Evolutionary conservation across 2,329 filamentous ascomycete genomes (phyloP).

Genomic region (Diaporthe eres): DNA sequence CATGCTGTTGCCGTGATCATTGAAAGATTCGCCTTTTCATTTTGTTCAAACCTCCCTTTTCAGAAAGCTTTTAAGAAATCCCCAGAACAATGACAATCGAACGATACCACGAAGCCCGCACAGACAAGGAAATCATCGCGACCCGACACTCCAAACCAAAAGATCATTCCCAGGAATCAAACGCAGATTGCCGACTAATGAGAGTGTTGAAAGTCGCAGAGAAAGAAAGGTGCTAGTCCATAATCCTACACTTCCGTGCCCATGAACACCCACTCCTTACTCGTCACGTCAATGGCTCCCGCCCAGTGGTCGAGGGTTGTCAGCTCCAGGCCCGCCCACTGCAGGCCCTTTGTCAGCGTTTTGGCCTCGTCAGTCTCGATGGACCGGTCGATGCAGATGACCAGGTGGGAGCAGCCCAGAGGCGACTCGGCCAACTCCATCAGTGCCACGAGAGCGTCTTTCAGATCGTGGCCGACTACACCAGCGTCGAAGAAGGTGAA

Average conservation of each 20-base stretch:
- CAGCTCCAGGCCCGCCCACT: constrained; percentile 93
- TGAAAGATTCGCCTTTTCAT: constrained; percentile 15
- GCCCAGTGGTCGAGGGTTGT: constrained; percentile 85
- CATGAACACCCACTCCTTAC: constrained; percentile 87
- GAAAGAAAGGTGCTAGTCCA: constrained; percentile 4
- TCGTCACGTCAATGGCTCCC: constrained; percentile 74
- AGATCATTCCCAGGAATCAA: constrained; percentile 21
- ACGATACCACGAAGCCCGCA: constrained; percentile 2
- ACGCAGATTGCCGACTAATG: constrained; percentile 28
- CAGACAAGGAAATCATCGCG: constrained; percentile 13
- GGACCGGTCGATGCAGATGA: constrained; percentile 84
- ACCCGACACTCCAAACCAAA: constrained; percentile 16
- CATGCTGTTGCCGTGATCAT: constrained; percentile 27
- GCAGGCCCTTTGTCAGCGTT: constrained; percentile 83
- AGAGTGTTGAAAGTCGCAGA: constrained; percentile 33
- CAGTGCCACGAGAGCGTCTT: constrained; percentile 91
- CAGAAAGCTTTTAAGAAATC: constrained; percentile 24
- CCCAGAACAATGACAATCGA: constrained; percentile 21
- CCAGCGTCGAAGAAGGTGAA: constrained; percentile 89
- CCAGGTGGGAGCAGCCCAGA: constrained; percentile 82
- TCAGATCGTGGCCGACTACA: constrained; percentile 82
- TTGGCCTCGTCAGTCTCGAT: constrained; percentile 74
- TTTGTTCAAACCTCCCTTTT: constrained; percentile 16
- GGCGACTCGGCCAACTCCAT: constrained; percentile 88
- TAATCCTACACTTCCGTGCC: constrained; percentile 81